Evolutionary conservation across 352 stramenopile genomes (phyloP), one percentile per base, ranked within the genome.

Genomic region (Pythium guiyangense): DNA sequence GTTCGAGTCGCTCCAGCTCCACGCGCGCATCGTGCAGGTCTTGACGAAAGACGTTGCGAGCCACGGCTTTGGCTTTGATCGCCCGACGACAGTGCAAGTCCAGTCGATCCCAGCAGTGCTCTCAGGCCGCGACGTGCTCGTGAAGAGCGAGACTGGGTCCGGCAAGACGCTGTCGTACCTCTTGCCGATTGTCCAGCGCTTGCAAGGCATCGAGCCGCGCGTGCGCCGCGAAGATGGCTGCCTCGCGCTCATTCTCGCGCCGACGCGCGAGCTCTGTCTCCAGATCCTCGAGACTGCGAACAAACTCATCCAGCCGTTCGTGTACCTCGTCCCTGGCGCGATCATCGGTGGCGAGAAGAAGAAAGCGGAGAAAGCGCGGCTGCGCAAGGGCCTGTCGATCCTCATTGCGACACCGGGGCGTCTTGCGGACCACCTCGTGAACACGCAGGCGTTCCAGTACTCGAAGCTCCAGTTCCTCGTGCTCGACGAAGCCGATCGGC

Each of bases 401-500:
- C 79, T 99, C 4, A 91, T 99, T 48, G 96, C 96, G 5, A 99
- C 97, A 35, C 98, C 98, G 3, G 97, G 97, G 29, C 85, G 98
- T 50, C 71, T 99, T 8, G 85, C 98, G 15, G 97, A 99, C 63
- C 70, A 92, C 42, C 69, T 99, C n/a, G 79, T 99, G 20, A 97
- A 99, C 64, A 92, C 96, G 27, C 87, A 96, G 25, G 79, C 85
- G 47, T 90, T 99, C 54, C 85, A 80, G 52, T 92, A 98, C 57
- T 63, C 74, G 18, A 71, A 70, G 29, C 92, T 99, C 35, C 88
- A 92, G 43, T 92, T 99, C 75, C 79, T 99, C 29, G 86, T 99
- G 18, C 79, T 99, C 0, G 97, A 99, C 67, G 98, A 99, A 64
- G 97, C 97, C 66, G 98, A 99, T 90, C 86, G 97, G 37, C 96